Base-by-base conservation (phyloP, 257 asterid species). In the Nicotiana obtusifolia region DNA sequence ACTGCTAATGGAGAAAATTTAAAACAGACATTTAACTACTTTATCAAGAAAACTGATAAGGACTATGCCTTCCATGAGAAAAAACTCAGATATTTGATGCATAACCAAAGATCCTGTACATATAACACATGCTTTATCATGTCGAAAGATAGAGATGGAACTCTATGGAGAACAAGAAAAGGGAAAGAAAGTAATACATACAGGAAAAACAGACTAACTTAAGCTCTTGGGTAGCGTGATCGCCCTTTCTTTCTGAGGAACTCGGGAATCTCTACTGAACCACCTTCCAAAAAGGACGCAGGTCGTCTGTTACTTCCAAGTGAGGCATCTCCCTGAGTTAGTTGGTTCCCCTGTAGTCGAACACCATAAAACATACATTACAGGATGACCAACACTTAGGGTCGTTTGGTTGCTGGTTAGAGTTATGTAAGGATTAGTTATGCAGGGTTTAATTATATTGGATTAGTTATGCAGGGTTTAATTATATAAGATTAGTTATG, bases 211-310 rank as follows among this genome's bases (percentile, higher is more conserved):
- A 7, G 59, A 78, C 81, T 41, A 73, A 79, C 85, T 88, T 86
- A 93, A 73, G 94, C 97, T 91, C 98, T 88, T 59, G 97, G 98
- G 84, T 86, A 95, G 76, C 97, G 97, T 24, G 95, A 86, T 6
- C 91, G 90, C 19, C 98, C 98, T 81, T 95, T 95, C 91, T 93
- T 95, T 89, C 90, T 91, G 86, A 95, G 87, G 88, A 95, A 95
- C 79, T 95, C 98, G 0, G 98, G 98, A 81, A 95, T 93, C 85
- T 95, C 97, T 10, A 93, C 93, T 10, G 89, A 86, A 64, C 91
- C 89, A 44, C 96, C 92, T 86, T 95, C 98, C 24, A 88, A 62
- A 83, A 91, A 92, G 81, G 96, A 90, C 16, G 97, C 87, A 0
- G 95, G 86, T 19, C 93, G 92, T 37, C 98, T 86, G 82, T 88